Percentiles rank a stretch among this genome's conserved stretches.
Conservation (phyloP, 345 rosid genomes). For the Linum trigynum region DNA sequence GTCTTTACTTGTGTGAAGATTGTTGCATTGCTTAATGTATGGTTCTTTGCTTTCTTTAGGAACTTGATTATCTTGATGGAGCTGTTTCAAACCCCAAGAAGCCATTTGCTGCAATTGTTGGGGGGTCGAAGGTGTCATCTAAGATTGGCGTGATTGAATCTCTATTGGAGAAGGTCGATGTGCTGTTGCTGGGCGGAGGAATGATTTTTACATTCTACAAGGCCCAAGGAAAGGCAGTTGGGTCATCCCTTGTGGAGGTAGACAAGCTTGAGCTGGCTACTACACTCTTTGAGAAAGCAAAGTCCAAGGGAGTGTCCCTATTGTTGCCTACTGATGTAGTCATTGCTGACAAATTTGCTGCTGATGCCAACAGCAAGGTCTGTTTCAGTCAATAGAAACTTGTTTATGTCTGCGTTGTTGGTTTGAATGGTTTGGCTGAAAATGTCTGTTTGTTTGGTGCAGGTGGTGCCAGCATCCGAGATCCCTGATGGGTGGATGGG, state of each 20-base stretch:
- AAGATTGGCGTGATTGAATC: conserved; percentile 96
- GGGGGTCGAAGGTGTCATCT: conserved; percentile 86
- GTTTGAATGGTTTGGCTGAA: background rate
- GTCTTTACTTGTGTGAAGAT: background rate
- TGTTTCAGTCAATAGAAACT: background rate
- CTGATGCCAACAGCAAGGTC: conserved; percentile 90
- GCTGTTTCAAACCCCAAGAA: conserved; percentile 83
- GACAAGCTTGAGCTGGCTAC: conserved; percentile 86
- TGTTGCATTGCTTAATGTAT: background rate
- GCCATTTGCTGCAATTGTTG: conserved; percentile 94
- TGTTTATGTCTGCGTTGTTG: background rate
- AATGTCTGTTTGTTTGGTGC: conserved; percentile 9
- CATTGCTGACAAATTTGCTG: conserved; percentile 81
- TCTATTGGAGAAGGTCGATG: conserved; percentile 67
- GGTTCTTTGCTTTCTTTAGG: conserved; percentile 33
- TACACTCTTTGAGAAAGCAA: conserved; percentile 76
- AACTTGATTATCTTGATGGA: conserved; percentile 91
- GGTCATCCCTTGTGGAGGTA: conserved; percentile 89
- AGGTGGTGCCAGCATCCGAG: conserved; percentile 70
- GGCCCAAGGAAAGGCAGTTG: conserved; percentile 77
- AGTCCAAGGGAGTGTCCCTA: conserved; percentile 79
- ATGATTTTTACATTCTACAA: conserved; percentile 98
- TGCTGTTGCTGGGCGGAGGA: conserved; percentile 91
- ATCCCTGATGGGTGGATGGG: conserved; percentile 98
- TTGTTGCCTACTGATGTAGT: conserved; percentile 80